Evolutionary conservation across 768 basidiomycete species (phyloP), one percentile per base, ranked within the genome.

Genomic region (Scleroderma citrinum): DNA sequence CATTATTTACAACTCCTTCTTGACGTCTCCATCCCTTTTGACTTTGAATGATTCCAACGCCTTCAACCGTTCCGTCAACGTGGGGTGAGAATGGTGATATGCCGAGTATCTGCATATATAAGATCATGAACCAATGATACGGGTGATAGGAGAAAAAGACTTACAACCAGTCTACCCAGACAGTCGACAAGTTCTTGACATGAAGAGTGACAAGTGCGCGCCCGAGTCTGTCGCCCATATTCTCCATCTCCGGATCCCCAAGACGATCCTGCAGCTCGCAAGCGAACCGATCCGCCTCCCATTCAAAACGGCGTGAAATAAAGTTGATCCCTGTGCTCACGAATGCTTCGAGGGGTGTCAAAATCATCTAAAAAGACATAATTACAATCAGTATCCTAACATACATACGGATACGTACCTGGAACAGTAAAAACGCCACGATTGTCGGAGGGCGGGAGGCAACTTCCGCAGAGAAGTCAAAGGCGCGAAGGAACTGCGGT

Each of bases 11-110:
- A 59, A 35, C 40, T 53, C 57, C 53, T 68, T 67, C 48, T 65
- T 67, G 41, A 37, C 54, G 49, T 61, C 46, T 53, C 54, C 57
- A 0, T 47, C 34, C 30, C 70, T 69, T 52, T 72, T 67, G 5
- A 65, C 67, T 57, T 82, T 76, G 72, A 78, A 82, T n/a, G 68
- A 63, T 51, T 95, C 91, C 34, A 96, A 75, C 2, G 81, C 90
- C 54, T 80, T 83, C 59, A 97, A 71, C 7, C 94, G 79, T 71
- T 99, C 94, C 32, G 88, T 86, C 55, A 99, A 66, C 2, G 92
- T 96, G 5, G 95, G 95, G 67, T 99, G 95, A 41, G 89, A 93
- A 68, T 97, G 92, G 66, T 96, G 92, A 58, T 92, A 96, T 19
- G 90, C 89, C 44, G 92, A 96, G 71, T 95, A 96, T 50, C 87